Conservation (phyloP, 139 green algal genomes). For the Micractinium conductrix region DNA sequence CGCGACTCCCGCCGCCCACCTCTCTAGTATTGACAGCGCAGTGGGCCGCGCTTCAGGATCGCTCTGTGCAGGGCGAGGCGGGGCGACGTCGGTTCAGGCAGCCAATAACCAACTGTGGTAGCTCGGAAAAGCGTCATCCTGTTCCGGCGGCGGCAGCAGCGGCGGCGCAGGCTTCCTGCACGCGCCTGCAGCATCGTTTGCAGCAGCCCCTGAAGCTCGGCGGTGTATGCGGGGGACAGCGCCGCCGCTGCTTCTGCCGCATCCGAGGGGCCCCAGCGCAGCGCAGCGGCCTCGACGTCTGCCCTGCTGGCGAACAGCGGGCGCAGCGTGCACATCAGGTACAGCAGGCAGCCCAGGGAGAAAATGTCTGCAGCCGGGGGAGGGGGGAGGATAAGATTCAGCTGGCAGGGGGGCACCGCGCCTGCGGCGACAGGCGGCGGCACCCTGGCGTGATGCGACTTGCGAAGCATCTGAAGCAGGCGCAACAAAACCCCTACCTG, state of each 20-base stretch:
- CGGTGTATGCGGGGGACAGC: not conserved
- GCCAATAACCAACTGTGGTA: not conserved
- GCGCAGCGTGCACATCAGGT: conserved; percentile 10
- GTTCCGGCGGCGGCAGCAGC: not conserved
- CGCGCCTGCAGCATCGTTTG: not conserved
- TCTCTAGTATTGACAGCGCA: no score
- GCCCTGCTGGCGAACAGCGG: not conserved
- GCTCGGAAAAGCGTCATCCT: not conserved
- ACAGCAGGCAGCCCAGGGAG: not conserved
- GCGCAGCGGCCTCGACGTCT: not conserved
- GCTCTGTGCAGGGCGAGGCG: not conserved
- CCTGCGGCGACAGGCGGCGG: no score
- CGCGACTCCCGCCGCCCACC: no score
- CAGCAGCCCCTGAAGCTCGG: not conserved
- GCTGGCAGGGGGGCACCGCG: no score
- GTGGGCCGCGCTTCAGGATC: not conserved
- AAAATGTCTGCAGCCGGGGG: not conserved
- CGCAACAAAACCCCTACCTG: not conserved
- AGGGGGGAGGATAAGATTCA: not conserved
- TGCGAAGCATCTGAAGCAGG: no score
- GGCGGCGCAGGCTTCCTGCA: not conserved
- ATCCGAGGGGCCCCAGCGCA: not conserved
- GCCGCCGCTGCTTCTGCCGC: not conserved
- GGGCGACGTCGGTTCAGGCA: not conserved
- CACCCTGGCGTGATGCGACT: no score